A percentile compares a stretch with the other conserved stretches of the same genome.
phyloP scores from a whole-genome alignment of 1,284 basidiomycete species.

The Caloboletus firmus region DNA sequence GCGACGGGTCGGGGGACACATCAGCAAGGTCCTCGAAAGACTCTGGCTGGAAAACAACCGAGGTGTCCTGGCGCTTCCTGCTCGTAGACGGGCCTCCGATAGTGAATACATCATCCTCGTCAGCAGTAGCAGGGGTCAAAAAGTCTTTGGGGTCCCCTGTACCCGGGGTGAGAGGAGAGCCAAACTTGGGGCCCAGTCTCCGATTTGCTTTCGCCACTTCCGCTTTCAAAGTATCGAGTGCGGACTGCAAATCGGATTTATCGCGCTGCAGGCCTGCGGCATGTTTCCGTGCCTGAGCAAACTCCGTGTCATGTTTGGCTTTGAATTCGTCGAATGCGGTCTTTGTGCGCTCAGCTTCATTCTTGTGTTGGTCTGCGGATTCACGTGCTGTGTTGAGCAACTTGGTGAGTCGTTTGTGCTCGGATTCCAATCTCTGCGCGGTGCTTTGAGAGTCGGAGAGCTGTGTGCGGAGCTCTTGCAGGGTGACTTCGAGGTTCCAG shows the following conservation, averaged over 20 bases:
- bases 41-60: slow-evolving; percentile 56
- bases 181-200: slow-evolving; percentile 57
- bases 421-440: slow-evolving; percentile 73
- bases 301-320: slow-evolving; percentile 89
- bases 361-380: slow-evolving; percentile 81
- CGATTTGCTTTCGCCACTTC: slow-evolving; percentile 64
- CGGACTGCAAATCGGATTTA: slow-evolving; percentile 85
- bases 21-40: slow-evolving; percentile 56
- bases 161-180: slow-evolving; percentile 69
- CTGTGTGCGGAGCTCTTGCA: slow-evolving; percentile 83
- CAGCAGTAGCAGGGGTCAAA: slow-evolving; percentile 56
- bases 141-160: slow-evolving; percentile 48
- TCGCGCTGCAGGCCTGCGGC: slow-evolving; percentile 88
- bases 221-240: slow-evolving; percentile 71
- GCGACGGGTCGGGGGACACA: slow-evolving; percentile 67
- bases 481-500: slow-evolving; percentile 94
- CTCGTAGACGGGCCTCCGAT: slow-evolving; percentile 62
- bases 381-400: slow-evolving; percentile 76
- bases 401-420: slow-evolving; percentile 80
- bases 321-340: slow-evolving; percentile 73
- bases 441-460: slow-evolving; percentile 67
- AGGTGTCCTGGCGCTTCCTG: slow-evolving; percentile 57
- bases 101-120: slow-evolving; percentile 66
- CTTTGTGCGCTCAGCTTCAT: slow-evolving; percentile 78
- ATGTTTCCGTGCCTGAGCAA: slow-evolving; percentile 86